These are phyloP conservation scores for Nothophoma quercina DNA, from an alignment of 2,329 filamentous ascomycete genomes.

Conservation along the genomic window DNA sequence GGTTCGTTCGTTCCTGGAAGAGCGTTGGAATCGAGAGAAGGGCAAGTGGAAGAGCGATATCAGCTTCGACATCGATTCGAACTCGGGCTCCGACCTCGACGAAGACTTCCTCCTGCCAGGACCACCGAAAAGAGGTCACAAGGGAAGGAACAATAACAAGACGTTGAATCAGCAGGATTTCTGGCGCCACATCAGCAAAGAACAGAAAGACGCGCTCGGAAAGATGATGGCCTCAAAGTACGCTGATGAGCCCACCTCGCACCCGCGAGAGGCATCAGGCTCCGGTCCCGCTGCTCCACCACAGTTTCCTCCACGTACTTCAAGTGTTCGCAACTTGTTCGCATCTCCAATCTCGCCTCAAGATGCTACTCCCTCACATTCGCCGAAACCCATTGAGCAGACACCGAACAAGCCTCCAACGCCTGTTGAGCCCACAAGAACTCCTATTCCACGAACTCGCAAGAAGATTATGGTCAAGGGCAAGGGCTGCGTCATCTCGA, in stretches of 20 bases:
- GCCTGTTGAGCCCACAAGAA: constrained; percentile 25
- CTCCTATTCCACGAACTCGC: constrained; percentile 47
- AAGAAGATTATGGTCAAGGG: constrained; percentile 57
- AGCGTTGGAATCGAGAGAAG: constrained; percentile 72
- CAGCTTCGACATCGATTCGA: constrained; percentile 71
- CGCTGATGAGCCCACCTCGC: constrained; percentile 45
- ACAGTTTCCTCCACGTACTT: constrained; percentile 23
- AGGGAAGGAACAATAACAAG: constrained; percentile 53
- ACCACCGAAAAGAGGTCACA: constrained; percentile 50
- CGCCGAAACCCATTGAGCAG: constrained; percentile 29
- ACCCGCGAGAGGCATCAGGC: constrained; percentile 41
- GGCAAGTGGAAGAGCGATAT: constrained; percentile 84
- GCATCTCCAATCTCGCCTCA: constrained; percentile 30
- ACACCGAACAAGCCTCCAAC: constrained; percentile 28
- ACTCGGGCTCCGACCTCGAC: constrained; percentile 48
- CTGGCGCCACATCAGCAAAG: constrained; percentile 53
- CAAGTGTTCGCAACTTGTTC: constrained; percentile 27
- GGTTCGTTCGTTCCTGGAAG: constrained; percentile 85
- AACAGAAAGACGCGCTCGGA: constrained; percentile 48
- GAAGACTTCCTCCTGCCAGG: constrained; percentile 26
- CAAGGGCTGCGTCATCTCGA: constrained; percentile 55
- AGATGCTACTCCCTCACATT: constrained; percentile 24
- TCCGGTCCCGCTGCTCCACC: constrained; percentile 11
- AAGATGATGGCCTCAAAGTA: constrained; percentile 53
- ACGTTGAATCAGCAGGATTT: constrained; percentile 60